Percentiles rank a stretch among this genome's conserved stretches.
Evolutionary conservation across 1,284 basidiomycete genomes (phyloP).

Genomic region (Ceratobasidium papillatum): DNA sequence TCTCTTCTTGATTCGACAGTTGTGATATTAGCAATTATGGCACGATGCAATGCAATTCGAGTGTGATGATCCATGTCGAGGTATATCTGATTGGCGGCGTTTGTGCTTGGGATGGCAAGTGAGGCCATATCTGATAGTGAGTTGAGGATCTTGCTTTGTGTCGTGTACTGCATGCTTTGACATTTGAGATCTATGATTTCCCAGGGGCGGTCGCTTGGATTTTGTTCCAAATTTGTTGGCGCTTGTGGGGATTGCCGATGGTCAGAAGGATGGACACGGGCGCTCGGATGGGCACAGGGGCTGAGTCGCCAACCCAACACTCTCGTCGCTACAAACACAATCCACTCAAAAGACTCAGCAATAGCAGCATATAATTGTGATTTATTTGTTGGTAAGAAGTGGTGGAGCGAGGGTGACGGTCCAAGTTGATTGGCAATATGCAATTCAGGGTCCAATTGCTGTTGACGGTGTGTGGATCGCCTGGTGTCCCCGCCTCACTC

Average conservation of each 20-base stretch:
- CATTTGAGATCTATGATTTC: not conserved
- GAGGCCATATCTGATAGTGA: not conserved
- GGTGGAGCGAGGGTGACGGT: not conserved
- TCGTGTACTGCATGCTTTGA: not conserved
- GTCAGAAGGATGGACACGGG: not conserved
- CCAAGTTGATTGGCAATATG: not conserved
- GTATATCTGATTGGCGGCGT: not conserved
- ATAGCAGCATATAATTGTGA: too few relatives aligned
- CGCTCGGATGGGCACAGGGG: too few relatives aligned
- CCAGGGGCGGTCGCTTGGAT: not conserved
- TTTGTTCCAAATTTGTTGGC: not conserved
- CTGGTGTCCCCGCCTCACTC: not conserved
- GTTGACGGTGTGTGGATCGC: conserved; percentile 23
- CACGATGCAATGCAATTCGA: not conserved
- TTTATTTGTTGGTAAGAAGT: too few relatives aligned
- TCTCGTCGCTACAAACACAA: too few relatives aligned
- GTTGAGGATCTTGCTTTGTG: not conserved
- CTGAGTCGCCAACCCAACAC: too few relatives aligned
- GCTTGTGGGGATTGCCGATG: not conserved
- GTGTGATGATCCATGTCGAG: not conserved
- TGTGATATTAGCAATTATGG: not conserved
- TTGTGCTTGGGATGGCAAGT: not conserved
- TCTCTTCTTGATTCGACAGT: not conserved
- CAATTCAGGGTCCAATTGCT: conserved; percentile 19
- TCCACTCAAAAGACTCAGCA: too few relatives aligned